A percentile compares a stretch with the other conserved stretches of the same genome.
Conservation (phyloP, 2,329 filamentous ascomycete genomes). For the Torrubiellomyces zombiae region DNA sequence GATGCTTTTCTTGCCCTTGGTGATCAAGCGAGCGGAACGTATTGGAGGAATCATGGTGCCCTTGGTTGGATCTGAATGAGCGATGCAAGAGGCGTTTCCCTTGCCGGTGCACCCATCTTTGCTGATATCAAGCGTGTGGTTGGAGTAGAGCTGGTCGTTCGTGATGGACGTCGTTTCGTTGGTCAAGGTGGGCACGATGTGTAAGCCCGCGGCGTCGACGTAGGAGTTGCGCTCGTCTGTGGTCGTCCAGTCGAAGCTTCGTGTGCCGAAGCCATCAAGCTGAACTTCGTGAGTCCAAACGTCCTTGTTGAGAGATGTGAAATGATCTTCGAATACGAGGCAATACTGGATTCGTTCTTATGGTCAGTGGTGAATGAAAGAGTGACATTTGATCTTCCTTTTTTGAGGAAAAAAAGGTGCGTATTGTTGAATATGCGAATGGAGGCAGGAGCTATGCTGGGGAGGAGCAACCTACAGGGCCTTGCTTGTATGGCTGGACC, state of each 20-base stretch:
- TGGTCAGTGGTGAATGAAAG: too few species aligned
- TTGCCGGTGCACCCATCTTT: slow-evolving; percentile 23
- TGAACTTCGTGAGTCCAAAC: slow-evolving; percentile 33
- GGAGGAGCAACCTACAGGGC: slow-evolving; percentile 6
- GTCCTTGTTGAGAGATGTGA: slow-evolving; percentile 23
- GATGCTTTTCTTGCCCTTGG: slow-evolving; percentile 7
- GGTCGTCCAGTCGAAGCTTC: slow-evolving; percentile 38
- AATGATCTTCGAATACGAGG: slow-evolving; percentile 32
- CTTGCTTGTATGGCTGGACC: slow-evolving; percentile 10
- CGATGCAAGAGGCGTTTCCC: slow-evolving; percentile 16
- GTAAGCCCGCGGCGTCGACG: slow-evolving; percentile 29
- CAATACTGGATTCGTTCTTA: slow-evolving; percentile 30
- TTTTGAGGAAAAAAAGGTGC: too few species aligned
- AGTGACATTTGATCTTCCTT: too few species aligned
- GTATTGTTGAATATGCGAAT: too few species aligned
- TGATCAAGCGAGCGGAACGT: slow-evolving; percentile 29
- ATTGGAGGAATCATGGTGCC: slow-evolving; percentile 32
- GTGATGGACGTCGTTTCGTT: slow-evolving; percentile 22
- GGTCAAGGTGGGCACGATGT: slow-evolving; percentile 37
- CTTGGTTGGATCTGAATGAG: slow-evolving; percentile 23
- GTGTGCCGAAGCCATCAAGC: slow-evolving; percentile 27
- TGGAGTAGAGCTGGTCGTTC: slow-evolving; percentile 18
- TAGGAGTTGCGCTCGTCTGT: slow-evolving; percentile 28
- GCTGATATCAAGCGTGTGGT: slow-evolving; percentile 27
- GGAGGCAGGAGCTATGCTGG: background rate